Conservation (phyloP, 1,284 basidiomycete genomes). For the Malassezia slooffiae region DNA sequence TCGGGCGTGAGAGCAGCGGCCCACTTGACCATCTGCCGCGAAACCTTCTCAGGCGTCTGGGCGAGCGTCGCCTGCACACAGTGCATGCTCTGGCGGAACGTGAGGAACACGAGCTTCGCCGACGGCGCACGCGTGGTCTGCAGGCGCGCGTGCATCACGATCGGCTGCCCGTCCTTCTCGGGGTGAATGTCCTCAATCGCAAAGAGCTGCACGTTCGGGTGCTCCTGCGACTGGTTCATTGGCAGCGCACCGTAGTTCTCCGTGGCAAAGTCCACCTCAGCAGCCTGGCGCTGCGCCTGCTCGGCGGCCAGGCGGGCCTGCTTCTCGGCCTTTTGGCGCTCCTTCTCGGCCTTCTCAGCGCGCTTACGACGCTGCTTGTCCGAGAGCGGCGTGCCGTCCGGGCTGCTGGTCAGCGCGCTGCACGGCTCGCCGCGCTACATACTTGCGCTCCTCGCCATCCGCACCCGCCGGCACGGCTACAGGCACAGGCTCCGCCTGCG, state of each 20-base stretch:
- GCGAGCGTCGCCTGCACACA: constrained; percentile 79
- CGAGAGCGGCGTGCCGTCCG: constrained; percentile 52
- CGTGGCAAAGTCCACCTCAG: constrained; percentile 70
- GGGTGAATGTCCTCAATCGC: constrained; percentile 62
- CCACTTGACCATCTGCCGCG: constrained; percentile 98
- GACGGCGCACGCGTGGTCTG: constrained; percentile 69
- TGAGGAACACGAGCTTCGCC: constrained; percentile 86
- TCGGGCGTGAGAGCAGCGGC: constrained; percentile 67
- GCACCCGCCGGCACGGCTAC: constrained; percentile 1
- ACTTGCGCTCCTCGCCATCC: constrained; percentile 11
- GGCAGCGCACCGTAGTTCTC: constrained; percentile 83
- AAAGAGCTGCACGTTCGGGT: constrained; percentile 50
- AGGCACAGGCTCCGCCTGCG: background rate
- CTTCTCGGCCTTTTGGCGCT: constrained; percentile 58
- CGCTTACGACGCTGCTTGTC: constrained; percentile 89
- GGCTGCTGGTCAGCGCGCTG: constrained; percentile 18
- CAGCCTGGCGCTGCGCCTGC: constrained; percentile 62
- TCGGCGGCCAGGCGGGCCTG: constrained; percentile 70
- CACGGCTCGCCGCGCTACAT: background rate
- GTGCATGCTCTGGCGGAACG: constrained; percentile 75
- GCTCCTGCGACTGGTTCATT: constrained; percentile 76
- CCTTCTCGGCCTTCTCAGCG: constrained; percentile 81
- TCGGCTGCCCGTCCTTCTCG: constrained; percentile 62
- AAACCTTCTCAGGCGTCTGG: constrained; percentile 68
- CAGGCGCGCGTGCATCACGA: constrained; percentile 77